These are phyloP conservation scores for Aspergillus vadensis DNA, from an alignment of 2,329 filamentous ascomycete genomes.

Conservation along the genomic window DNA sequence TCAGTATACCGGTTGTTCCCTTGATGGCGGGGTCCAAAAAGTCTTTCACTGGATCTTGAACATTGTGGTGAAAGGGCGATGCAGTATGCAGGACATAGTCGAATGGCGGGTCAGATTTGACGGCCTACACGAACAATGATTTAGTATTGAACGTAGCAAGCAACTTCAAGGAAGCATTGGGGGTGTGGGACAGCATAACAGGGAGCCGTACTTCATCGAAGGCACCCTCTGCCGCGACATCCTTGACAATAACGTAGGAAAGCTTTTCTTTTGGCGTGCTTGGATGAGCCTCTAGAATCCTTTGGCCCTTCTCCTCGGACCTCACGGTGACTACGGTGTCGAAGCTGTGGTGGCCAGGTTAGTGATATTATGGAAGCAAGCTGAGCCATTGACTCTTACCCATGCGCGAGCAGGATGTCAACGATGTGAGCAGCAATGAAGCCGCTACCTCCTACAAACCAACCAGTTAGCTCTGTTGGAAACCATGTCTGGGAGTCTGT, in stretches of 20 bases:
- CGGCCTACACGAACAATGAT: conserved; percentile 41
- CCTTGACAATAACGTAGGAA: conserved; percentile 68
- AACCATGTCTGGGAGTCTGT: neutral
- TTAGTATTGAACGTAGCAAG: conserved; percentile 2
- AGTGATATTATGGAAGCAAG: neutral
- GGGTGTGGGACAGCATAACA: neutral
- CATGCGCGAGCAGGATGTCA: conserved; percentile 58
- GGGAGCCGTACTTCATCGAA: conserved; percentile 59
- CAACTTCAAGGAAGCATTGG: neutral
- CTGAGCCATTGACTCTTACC: conserved; percentile 31
- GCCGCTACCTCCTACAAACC: conserved; percentile 57
- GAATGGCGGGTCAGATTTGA: conserved; percentile 65
- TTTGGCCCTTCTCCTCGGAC: conserved; percentile 62
- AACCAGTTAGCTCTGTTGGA: conserved; percentile 17
- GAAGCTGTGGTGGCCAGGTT: conserved; percentile 46
- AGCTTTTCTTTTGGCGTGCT: conserved; percentile 57
- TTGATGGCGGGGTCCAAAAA: conserved; percentile 64
- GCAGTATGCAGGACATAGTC: conserved; percentile 75
- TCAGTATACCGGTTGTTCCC: conserved; percentile 64
- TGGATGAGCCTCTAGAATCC: conserved; percentile 59
- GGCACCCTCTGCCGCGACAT: conserved; percentile 69
- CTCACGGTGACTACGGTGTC: conserved; percentile 65
- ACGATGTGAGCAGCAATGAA: conserved; percentile 69
- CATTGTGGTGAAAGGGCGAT: conserved; percentile 72
- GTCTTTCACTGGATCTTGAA: conserved; percentile 68